These are phyloP conservation scores for Trametes versicolor DNA, from an alignment of 1,284 basidiomycete genomes.

Conservation along the genomic window DNA sequence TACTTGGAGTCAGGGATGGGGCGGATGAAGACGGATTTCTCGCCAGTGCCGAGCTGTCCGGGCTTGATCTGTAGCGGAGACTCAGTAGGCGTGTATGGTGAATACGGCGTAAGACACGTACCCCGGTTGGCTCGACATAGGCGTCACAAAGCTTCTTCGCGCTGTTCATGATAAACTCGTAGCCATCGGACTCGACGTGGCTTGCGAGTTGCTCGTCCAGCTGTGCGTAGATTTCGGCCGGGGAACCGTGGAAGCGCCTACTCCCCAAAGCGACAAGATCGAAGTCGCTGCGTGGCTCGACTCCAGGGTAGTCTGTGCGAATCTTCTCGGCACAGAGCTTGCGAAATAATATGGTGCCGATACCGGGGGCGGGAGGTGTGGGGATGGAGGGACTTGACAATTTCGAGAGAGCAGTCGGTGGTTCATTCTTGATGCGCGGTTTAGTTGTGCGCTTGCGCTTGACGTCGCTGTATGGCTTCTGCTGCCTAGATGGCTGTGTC, in stretches of 20 bases:
- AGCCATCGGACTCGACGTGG: neutral
- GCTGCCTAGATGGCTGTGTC: neutral
- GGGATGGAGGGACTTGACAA: neutral
- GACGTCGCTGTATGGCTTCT: neutral
- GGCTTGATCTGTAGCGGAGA: neutral
- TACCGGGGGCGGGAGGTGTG: neutral
- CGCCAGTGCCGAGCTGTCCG: neutral
- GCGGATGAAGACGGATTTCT: constrained; percentile 8
- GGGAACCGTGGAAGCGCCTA: neutral
- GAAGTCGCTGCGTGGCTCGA: constrained; percentile 1
- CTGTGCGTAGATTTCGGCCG: constrained; percentile 6
- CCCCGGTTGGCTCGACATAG: constrained; percentile 7
- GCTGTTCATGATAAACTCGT: neutral
- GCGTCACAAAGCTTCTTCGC: neutral
- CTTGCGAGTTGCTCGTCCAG: neutral
- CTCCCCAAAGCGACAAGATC: neutral
- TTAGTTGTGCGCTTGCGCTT: neutral
- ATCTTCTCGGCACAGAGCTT: neutral
- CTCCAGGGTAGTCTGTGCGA: neutral
- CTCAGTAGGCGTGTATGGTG: no score
- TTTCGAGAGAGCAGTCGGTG: neutral
- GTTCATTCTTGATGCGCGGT: neutral
- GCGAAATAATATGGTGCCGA: neutral
- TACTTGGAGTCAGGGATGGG: constrained; percentile 13
- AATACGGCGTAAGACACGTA: neutral